These are phyloP conservation scores for Zygnema circumcarinatum DNA, from an alignment of 139 green algal genomes.

Conservation along the genomic window DNA sequence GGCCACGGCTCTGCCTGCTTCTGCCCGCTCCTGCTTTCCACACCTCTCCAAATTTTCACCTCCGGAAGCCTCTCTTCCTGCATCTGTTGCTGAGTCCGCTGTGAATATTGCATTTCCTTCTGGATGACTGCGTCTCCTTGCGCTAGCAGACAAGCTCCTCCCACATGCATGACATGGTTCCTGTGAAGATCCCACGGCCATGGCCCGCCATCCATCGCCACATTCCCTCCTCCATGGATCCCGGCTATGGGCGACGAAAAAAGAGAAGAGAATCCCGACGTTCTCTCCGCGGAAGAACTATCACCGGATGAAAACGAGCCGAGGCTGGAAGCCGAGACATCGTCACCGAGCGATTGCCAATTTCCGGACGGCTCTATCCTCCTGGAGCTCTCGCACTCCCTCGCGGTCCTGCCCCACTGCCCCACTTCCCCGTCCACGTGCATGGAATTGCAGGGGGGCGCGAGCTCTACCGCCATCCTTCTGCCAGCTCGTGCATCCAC, in stretches of 20 bases:
- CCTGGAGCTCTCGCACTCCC: neutral
- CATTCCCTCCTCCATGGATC: neutral
- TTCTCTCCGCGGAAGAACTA: neutral
- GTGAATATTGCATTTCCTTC: neutral
- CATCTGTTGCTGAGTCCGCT: neutral
- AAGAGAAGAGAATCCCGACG: neutral
- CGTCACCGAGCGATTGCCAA: neutral
- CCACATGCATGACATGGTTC: no score
- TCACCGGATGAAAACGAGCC: neutral
- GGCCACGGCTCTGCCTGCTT: neutral
- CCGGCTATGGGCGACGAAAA: neutral
- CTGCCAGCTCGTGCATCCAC: neutral
- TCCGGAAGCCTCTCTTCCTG: neutral
- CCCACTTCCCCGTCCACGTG: neutral
- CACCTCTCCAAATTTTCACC: neutral
- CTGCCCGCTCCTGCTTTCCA: neutral
- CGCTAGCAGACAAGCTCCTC: no score
- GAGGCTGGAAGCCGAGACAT: neutral
- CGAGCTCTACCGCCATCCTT: neutral
- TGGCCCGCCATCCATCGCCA: neutral
- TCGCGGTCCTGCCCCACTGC: neutral
- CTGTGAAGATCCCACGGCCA: neutral
- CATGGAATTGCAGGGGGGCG: neutral
- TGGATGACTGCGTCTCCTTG: no score
- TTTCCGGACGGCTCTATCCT: neutral